Base-by-base conservation (phyloP, 1,139 yeast species). In the Geotrichum fermentans region DNA sequence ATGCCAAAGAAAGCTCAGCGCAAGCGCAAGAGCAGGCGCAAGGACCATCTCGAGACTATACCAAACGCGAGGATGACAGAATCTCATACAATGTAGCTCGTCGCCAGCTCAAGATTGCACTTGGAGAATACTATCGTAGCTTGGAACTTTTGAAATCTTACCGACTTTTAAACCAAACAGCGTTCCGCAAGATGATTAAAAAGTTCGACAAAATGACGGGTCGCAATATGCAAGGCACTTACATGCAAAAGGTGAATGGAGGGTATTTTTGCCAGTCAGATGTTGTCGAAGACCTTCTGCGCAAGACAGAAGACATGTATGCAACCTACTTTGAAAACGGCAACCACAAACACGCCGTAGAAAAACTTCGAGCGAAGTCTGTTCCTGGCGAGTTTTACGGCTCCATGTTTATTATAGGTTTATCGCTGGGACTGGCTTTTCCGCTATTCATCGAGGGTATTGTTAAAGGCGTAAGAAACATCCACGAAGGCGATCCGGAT, bases 141-240 rank as follows among this genome's bases (percentile, higher is more conserved):
- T 70, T 92, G 53, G 89, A 90, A 55, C 72, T 92, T 41, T 72
- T 92, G 49, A 80, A 82, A 57, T 84, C 94, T 1, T 92, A 81
- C 63, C 75, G 87, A 55, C 74, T 82, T 40, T 67, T 90, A 57
- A 92, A 92, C 65, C 74, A 89, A 33, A 89, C 96, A 0, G 98
- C 95, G 0, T 80, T 90, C 59, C 76, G 96, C 51, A 92, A 92
- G 61, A 82, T 92, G 61, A 74, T 89, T 49, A 92, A 92, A 62
- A 92, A 92, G 65, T 89, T 79, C 62, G 98, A 92, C 67, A 92
- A 92, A 60, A 73, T 83, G 3, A 74, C 83, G 16, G 65, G 70
- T 16, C 73, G 80, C 3, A 58, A 70, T 1, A 68, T 80, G 17
- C 72, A 82, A 26, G 67, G 70, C 1, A 59, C 64, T 2, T 89